These are phyloP conservation scores for Cenococcum geophilum DNA, from an alignment of 495 filamentous ascomycete species.

Conservation along the genomic window DNA sequence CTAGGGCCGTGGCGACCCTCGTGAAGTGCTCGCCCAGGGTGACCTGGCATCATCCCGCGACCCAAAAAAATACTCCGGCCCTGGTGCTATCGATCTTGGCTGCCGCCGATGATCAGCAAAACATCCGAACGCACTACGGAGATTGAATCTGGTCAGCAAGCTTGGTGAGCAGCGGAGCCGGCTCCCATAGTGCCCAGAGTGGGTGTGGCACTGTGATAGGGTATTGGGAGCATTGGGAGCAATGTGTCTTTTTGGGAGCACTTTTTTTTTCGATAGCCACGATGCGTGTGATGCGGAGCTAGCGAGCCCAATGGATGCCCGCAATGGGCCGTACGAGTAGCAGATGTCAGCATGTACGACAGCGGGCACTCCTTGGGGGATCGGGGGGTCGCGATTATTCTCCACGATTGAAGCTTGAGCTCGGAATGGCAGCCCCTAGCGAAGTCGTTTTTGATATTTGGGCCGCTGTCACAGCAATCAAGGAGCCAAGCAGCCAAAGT, in stretches of 20 bases:
- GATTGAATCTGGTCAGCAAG: slow-evolving; percentile 23
- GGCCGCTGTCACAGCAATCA: slow-evolving; percentile 2
- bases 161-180: background rate
- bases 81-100: slow-evolving; percentile 26
- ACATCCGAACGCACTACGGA: slow-evolving; percentile 25
- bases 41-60: slow-evolving; percentile 1
- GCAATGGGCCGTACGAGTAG: background rate
- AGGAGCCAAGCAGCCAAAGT: background rate
- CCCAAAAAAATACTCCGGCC: slow-evolving; percentile 28
- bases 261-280: background rate
- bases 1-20: background rate
- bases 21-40: slow-evolving; percentile 8
- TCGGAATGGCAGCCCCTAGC: slow-evolving; percentile 30
- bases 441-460: slow-evolving; percentile 12
- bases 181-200: slow-evolving; percentile 9
- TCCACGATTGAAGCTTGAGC: slow-evolving; percentile 28
- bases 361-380: background rate
- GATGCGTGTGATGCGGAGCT: slow-evolving; percentile 14
- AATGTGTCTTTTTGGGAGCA: too few relatives aligned
- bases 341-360: background rate
- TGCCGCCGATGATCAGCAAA: slow-evolving; percentile 26
- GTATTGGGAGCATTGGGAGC: background rate
- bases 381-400: slow-evolving; percentile 11
- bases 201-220: background rate
- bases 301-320: background rate